These are phyloP conservation scores for Colletotrichum incanum DNA, from an alignment of 2,329 filamentous ascomycete genomes.

Conservation along the genomic window DNA sequence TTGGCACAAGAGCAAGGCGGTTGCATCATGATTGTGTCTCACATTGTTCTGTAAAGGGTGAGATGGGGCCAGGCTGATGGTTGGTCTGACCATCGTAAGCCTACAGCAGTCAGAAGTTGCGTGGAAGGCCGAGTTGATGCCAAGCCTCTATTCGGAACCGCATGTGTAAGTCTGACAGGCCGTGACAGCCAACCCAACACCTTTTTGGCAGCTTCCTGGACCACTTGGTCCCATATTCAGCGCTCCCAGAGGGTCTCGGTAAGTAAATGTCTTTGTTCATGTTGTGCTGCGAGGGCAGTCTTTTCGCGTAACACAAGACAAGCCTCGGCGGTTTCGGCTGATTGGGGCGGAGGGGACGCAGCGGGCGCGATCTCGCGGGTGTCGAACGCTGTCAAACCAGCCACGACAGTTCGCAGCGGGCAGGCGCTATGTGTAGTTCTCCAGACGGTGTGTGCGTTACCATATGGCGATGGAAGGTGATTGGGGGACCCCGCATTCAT, in stretches of 20 bases:
- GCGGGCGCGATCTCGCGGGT: slow-evolving; percentile 27
- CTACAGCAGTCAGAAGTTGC: neutral
- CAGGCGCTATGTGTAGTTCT: neutral
- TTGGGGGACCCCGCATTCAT: no score
- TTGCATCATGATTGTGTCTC: no score
- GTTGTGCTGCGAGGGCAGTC: neutral
- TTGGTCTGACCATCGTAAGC: neutral
- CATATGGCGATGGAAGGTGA: neutral
- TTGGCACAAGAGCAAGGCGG: neutral
- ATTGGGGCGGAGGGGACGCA: neutral
- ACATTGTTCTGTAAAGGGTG: no score
- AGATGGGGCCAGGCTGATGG: neutral
- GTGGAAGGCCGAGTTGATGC: no score
- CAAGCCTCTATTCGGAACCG: neutral
- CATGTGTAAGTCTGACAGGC: neutral
- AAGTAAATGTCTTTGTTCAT: neutral
- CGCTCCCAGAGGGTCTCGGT: no score
- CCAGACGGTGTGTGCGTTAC: neutral
- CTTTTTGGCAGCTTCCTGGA: neutral
- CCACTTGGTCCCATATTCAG: no score
- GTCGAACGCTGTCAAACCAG: slow-evolving; percentile 14
- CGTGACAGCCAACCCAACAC: neutral
- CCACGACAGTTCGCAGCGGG: slow-evolving; percentile 9
- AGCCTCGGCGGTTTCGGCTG: neutral
- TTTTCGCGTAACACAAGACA: neutral